Conservation (phyloP, 345 rosid species). For the Rhodomyrtus tomentosa region DNA sequence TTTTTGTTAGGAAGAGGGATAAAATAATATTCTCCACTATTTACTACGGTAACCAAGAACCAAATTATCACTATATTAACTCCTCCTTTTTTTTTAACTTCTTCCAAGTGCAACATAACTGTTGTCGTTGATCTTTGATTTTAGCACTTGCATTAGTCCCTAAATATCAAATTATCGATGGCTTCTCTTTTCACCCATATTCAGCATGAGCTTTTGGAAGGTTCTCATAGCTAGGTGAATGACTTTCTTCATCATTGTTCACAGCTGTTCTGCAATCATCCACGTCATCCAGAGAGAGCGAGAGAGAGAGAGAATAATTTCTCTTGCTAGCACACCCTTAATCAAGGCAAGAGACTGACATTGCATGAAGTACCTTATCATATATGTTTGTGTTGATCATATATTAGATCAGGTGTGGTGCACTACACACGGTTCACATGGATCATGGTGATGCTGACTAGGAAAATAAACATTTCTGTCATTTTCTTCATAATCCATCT, state of each 20-base stretch:
- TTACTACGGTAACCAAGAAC: background rate
- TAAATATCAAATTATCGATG: background rate
- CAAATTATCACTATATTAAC: background rate
- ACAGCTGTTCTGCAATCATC: background rate
- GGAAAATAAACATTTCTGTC: background rate
- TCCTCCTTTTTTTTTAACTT: background rate
- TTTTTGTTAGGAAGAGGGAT: background rate
- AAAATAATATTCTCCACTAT: background rate
- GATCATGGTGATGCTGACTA: background rate
- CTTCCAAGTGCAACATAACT: background rate
- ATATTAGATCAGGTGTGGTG: background rate
- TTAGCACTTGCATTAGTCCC: background rate
- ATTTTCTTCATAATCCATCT: background rate
- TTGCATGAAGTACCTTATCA: background rate
- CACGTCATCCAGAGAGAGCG: background rate
- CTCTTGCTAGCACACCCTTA: background rate
- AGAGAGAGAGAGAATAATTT: background rate
- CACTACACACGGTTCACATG: background rate
- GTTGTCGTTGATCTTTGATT: background rate
- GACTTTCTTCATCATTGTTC: background rate
- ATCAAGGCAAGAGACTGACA: background rate
- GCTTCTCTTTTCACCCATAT: background rate
- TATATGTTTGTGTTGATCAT: background rate
- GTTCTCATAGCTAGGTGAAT: background rate
- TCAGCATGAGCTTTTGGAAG: background rate